Base-by-base conservation (phyloP, 1,139 yeast genomes). In the Arxiozyma slooffiae region DNA sequence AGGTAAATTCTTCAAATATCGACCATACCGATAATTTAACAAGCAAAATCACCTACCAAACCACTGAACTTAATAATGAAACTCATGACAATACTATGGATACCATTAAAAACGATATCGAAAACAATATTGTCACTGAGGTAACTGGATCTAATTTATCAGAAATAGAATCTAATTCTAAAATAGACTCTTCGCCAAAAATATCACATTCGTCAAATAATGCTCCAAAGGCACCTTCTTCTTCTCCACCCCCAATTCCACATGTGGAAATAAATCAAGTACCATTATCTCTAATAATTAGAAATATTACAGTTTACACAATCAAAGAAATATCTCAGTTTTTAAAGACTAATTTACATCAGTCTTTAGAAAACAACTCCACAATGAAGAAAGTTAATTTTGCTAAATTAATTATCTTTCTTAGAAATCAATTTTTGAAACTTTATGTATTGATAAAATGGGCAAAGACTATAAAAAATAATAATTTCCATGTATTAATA, bases 361-460 rank as follows among this genome's bases (percentile, higher is more conserved):
- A 48, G 8, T 51, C 55, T n/a, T 20, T 18, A 6, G 48, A 38
- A 7, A 39, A 37, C 17, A 51, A 78, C 3, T 90, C 87, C 58
- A 73, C 77, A 34, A 69, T 71, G 8, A 79, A 87, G 55, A 89
- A 89, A 69, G 78, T 80, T 54, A 75, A 76, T 50, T 77, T 92
- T 50, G 70, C 92, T 44, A 81, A 83, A 47, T 70, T 84, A 51
- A 73, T 90, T 44, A 83, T 89, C 8, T 72, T 75, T 39, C 71
- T 88, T 42, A 76, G 97, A 50, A 89, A 87, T 59, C 94, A 89
- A 60, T 87, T 84, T 61, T 77, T 89, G 55, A 82, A 90, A 64
- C 67, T 90, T 3, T 89, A 87, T 58, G 95, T 95, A 4, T 70
- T 92, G 47, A 79, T 85, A 45, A 89, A 89, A 67, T 92, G 97